Evolutionary conservation across 1,139 yeast genomes (phyloP).

Genomic region (Geotrichum histeridarum): DNA sequence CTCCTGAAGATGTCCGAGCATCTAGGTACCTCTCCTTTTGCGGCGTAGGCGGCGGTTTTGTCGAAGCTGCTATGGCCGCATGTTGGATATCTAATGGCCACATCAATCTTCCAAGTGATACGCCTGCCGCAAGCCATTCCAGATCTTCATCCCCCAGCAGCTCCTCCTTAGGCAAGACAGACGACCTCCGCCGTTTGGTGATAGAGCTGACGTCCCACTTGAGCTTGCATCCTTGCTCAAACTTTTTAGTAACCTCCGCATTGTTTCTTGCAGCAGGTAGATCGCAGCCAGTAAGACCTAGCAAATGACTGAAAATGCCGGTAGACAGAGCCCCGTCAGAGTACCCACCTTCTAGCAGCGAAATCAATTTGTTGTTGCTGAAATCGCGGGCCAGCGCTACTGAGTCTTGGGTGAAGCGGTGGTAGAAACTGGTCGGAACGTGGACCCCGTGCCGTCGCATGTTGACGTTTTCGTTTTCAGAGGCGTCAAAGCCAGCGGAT

Average conservation of each 20-base stretch:
- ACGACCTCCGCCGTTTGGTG: not conserved
- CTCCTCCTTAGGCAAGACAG: conserved; percentile 6
- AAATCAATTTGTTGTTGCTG: conserved; percentile 57
- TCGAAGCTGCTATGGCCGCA: conserved; percentile 19
- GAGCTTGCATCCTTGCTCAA: conserved; percentile 64
- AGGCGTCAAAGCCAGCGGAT: conserved; percentile 87
- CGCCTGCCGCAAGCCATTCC: conserved; percentile 65
- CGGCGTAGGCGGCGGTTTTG: not conserved
- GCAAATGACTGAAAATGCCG: conserved; percentile 73
- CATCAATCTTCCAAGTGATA: conserved; percentile 61
- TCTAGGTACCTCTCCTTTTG: conserved; percentile 16
- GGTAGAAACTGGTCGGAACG: conserved; percentile 77
- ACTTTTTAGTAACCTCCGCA: conserved; percentile 58
- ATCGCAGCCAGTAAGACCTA: conserved; percentile 42
- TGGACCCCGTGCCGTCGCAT: conserved; percentile 85
- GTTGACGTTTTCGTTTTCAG: conserved; percentile 71
- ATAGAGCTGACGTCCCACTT: conserved; percentile 53
- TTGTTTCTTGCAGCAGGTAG: conserved; percentile 29
- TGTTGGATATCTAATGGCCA: conserved; percentile 45
- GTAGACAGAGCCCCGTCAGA: conserved; percentile 79
- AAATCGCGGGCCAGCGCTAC: conserved; percentile 59
- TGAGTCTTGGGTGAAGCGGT: conserved; percentile 68
- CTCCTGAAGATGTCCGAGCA: not conserved
- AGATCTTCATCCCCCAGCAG: conserved; percentile 39
- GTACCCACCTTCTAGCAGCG: conserved; percentile 82